A percentile compares a stretch with the other conserved stretches of the same genome.
These are phyloP conservation scores for Fonsecaea pedrosoi DNA, from an alignment of 2,329 filamentous ascomycete genomes.

Conservation along the genomic window DNA sequence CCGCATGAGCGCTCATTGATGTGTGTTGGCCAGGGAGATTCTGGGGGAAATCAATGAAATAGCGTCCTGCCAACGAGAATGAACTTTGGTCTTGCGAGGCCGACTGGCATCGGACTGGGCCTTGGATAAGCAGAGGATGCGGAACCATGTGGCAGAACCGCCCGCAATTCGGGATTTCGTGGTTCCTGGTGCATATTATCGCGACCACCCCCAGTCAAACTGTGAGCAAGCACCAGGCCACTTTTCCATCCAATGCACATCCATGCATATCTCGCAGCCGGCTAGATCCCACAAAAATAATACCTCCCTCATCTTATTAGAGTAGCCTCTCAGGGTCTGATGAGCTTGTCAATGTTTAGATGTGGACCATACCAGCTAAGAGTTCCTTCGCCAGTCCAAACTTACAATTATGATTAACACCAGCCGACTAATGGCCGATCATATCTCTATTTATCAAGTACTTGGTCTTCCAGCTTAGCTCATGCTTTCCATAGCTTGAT, in stretches of 20 bases:
- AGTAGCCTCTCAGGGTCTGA: neutral
- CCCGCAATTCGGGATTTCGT: conserved; percentile 8
- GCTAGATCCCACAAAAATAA: neutral
- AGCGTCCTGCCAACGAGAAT: conserved; percentile 4
- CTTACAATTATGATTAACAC: conserved; percentile 29
- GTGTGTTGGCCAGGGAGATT: conserved; percentile 9
- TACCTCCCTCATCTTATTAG: neutral
- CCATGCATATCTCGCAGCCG: conserved; percentile 6
- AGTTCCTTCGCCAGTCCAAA: neutral
- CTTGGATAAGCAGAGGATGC: conserved; percentile 16
- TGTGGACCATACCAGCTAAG: neutral
- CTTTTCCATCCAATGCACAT: neutral
- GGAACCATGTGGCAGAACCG: conserved; percentile 19
- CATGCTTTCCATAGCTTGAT: conserved; percentile 20
- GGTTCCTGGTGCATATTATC: neutral
- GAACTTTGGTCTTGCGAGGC: conserved; percentile 19
- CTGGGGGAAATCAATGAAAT: neutral
- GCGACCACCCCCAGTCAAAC: neutral
- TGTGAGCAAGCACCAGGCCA: conserved; percentile 1
- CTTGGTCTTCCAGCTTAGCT: conserved; percentile 20
- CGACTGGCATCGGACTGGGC: conserved; percentile 11
- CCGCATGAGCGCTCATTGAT: conserved; percentile 33
- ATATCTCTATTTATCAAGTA: conserved; percentile 13
- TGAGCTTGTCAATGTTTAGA: neutral
- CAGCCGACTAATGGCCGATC: conserved; percentile 22